phyloP scores from a whole-genome alignment of 2,329 filamentous ascomycete genomes.

The Alternaria burnsii region DNA sequence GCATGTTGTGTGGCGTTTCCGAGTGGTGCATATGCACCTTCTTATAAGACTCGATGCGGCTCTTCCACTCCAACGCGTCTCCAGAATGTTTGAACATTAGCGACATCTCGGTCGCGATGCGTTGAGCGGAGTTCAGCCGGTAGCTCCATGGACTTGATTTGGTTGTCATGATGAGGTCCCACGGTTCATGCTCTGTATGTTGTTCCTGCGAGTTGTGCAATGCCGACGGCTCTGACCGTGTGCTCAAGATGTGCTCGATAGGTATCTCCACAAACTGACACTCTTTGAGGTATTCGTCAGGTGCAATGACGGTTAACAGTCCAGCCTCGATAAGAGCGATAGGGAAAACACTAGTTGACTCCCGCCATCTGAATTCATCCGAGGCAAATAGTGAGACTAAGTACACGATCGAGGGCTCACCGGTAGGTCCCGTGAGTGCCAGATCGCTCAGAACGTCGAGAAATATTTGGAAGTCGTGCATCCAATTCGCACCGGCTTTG shows the following conservation, averaged over 20 bases:
- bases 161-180: conserved; percentile 32
- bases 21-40: background rate
- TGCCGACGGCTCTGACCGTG: conserved; percentile 17
- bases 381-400: conserved; percentile 31
- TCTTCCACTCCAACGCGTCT: conserved; percentile 34
- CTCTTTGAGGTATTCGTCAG: conserved; percentile 22
- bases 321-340: conserved; percentile 29
- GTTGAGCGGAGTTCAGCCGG: conserved; percentile 30
- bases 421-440: conserved; percentile 15
- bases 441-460: conserved; percentile 35
- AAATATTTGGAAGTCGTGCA: conserved; percentile 38
- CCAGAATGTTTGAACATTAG: conserved; percentile 27
- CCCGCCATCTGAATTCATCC: conserved; percentile 34
- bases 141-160: conserved; percentile 29
- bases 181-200: conserved; percentile 26
- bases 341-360: conserved; percentile 17
- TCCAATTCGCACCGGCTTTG: conserved; percentile 31
- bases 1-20: conserved; percentile 4
- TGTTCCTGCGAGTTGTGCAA: conserved; percentile 33
- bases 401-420: conserved; percentile 31
- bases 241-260: conserved; percentile 27
- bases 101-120: conserved; percentile 26
- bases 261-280: conserved; percentile 43
- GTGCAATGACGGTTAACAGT: conserved; percentile 33
- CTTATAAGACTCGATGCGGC: conserved; percentile 25